Conservation (phyloP, 169 alveolate species). For the Cryptosporidium tyzzeri region DNA sequence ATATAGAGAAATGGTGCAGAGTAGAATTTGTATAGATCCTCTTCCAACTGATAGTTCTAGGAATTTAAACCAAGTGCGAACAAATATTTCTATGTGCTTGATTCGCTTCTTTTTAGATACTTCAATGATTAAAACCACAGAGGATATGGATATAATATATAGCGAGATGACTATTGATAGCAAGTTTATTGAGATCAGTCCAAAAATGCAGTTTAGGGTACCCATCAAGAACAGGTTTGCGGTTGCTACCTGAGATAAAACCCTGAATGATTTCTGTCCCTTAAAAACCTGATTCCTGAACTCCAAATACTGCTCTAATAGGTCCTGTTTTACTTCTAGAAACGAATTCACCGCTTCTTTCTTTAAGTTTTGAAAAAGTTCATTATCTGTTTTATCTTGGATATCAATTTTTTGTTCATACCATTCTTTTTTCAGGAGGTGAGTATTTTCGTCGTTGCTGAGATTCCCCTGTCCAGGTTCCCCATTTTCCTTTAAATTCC, state of each 20-base stretch:
- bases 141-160: slow-evolving; percentile 17
- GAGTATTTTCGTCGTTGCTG: background rate
- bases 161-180: slow-evolving; percentile 9
- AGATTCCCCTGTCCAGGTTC: background rate
- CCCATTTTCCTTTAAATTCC: background rate
- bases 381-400: background rate
- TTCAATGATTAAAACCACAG: slow-evolving; percentile 8
- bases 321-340: slow-evolving; percentile 14
- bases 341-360: slow-evolving; percentile 47
- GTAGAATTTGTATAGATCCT: slow-evolving; percentile 21
- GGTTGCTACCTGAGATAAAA: slow-evolving; percentile 33
- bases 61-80: slow-evolving; percentile 37
- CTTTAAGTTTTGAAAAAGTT: slow-evolving; percentile 14
- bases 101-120: slow-evolving; percentile 27
- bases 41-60: slow-evolving; percentile 57
- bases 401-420: background rate
- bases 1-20: slow-evolving; percentile 19
- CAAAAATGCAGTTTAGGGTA: background rate
- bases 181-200: slow-evolving; percentile 17
- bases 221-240: slow-evolving; percentile 42
- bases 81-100: background rate
- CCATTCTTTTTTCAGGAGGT: background rate
- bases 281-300: slow-evolving; percentile 28
- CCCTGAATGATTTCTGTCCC: slow-evolving; percentile 32
- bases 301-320: slow-evolving; percentile 35